A percentile compares a stretch with the other conserved stretches of the same genome.
phyloP scores from a whole-genome alignment of 345 rosid genomes.

The Laguncularia racemosa region DNA sequence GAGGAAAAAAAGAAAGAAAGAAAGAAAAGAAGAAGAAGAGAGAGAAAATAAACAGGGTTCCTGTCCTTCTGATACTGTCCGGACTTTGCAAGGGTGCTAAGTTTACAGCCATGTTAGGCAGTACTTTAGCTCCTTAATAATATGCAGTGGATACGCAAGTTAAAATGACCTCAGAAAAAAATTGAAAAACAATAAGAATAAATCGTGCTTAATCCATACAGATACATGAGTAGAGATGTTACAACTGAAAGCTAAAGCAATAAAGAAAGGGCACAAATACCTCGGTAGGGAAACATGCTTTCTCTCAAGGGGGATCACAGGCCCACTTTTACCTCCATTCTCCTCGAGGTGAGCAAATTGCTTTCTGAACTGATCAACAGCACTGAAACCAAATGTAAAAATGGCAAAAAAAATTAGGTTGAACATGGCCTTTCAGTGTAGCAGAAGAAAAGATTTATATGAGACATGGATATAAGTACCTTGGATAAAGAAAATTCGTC shows the following conservation, averaged over 20 bases:
- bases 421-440: background rate
- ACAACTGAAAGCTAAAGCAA: background rate
- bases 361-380: constrained; percentile 84
- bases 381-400: constrained; percentile 37
- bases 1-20: too few species aligned
- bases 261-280: constrained; percentile 17
- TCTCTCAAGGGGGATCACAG: constrained; percentile 67
- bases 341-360: constrained; percentile 94
- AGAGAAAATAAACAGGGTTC: too few species aligned
- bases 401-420: constrained; percentile 5
- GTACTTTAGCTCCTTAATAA: too few species aligned
- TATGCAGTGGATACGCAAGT: too few species aligned
- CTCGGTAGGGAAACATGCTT: constrained; percentile 89
- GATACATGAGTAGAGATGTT: background rate
- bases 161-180: too few species aligned
- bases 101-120: too few species aligned
- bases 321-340: constrained; percentile 60
- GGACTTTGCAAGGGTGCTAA: too few species aligned
- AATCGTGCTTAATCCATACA: background rate
- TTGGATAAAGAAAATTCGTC: constrained; percentile 86
- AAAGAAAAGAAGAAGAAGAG: too few species aligned
- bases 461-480: constrained; percentile 27
- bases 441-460: background rate
- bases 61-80: too few species aligned
- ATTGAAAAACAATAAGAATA: too few species aligned